phyloP scores from a whole-genome alignment of 306 rosid species.

The Hippophae gyantsensis region DNA sequence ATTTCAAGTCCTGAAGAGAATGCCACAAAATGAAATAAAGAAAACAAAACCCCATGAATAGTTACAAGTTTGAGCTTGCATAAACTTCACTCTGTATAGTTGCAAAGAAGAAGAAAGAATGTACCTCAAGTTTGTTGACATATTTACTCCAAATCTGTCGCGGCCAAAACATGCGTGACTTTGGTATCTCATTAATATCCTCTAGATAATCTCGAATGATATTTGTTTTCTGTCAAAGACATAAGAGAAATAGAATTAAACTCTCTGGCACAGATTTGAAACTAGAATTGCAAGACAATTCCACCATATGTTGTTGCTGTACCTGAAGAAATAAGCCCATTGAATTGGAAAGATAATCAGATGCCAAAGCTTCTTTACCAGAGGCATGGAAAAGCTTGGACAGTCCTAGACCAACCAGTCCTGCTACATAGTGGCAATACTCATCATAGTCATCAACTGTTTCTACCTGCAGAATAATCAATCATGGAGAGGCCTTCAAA shows the following conservation, averaged over 20 bases:
- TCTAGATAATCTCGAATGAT: slow-evolving; percentile 96
- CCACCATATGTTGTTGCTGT: slow-evolving; percentile 16
- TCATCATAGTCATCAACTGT: slow-evolving; percentile 81
- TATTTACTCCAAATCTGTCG: slow-evolving; percentile 92
- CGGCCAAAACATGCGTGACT: slow-evolving; percentile 99
- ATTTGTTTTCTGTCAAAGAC: slow-evolving; percentile 69
- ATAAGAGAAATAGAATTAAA: slow-evolving; percentile 11
- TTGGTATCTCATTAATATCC: slow-evolving; percentile 96
- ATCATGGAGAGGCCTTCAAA: no score
- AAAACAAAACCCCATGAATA: neutral
- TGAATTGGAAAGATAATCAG: slow-evolving; percentile 70
- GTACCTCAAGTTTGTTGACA: slow-evolving; percentile 86
- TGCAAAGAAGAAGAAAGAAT: slow-evolving; percentile 16
- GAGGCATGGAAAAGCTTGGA: slow-evolving; percentile 93
- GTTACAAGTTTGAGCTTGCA: no score
- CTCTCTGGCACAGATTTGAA: slow-evolving; percentile 14
- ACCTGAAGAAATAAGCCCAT: slow-evolving; percentile 99
- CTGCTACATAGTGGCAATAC: slow-evolving; percentile 97
- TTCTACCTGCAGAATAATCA: slow-evolving; percentile 56
- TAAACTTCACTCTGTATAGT: no score
- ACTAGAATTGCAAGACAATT: slow-evolving; percentile 8
- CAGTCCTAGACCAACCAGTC: slow-evolving; percentile 94
- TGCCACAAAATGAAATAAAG: slow-evolving; percentile 8
- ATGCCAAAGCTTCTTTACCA: slow-evolving; percentile 53
- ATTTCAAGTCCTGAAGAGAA: slow-evolving; percentile 67